These are phyloP conservation scores for Trichoderma gracile DNA, from an alignment of 2,329 filamentous ascomycete species.

Conservation along the genomic window DNA sequence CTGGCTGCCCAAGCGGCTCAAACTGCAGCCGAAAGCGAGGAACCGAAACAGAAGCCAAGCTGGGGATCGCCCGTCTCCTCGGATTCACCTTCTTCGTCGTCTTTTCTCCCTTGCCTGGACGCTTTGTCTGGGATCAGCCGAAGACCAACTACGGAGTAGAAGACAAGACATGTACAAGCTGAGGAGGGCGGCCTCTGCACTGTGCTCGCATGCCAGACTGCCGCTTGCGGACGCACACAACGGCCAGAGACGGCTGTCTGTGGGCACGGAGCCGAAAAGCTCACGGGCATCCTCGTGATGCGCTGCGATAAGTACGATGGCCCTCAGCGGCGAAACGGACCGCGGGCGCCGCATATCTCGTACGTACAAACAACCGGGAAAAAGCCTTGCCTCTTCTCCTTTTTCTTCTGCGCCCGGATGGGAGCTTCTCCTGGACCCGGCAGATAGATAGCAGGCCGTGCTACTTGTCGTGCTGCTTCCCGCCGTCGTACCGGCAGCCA, in stretches of 20 bases:
- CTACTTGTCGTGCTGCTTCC: background rate
- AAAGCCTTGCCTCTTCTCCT: slow-evolving; percentile 1
- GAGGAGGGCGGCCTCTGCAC: background rate
- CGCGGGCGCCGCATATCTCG: background rate
- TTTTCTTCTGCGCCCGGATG: background rate
- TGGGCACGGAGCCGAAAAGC: no score
- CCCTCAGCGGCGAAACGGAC: background rate
- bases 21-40: slow-evolving; percentile 15
- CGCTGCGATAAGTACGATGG: background rate
- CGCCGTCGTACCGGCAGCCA: background rate
- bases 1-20: slow-evolving; percentile 10
- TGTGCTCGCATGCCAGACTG: slow-evolving; percentile 24
- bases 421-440: no score
- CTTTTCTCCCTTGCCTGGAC: background rate
- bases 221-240: slow-evolving; percentile 21
- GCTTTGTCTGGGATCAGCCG: background rate
- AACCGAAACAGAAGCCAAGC: background rate
- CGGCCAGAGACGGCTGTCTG: slow-evolving; percentile 2
- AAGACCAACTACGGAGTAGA: background rate
- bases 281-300: background rate
- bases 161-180: background rate
- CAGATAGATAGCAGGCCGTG: no score
- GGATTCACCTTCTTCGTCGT: background rate
- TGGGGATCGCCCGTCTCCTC: background rate
- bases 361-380: slow-evolving; percentile 18